These are phyloP conservation scores for Suillus sp. DNA, from an alignment of 768 basidiomycete genomes.

Conservation along the genomic window DNA sequence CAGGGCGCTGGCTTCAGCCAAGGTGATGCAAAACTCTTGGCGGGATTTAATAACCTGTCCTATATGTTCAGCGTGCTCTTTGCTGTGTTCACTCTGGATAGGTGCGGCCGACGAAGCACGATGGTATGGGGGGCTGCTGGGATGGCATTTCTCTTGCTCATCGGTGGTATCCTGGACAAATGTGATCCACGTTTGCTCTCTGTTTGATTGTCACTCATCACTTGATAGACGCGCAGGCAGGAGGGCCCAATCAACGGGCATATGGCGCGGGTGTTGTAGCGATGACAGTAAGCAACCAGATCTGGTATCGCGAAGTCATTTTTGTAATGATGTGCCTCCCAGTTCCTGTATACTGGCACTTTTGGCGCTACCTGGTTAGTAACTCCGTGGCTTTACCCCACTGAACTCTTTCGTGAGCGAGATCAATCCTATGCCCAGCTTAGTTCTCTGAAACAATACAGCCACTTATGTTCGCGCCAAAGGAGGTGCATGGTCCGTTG, in stretches of 20 bases:
- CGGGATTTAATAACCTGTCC: slow-evolving; percentile 12
- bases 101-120: slow-evolving; percentile 12
- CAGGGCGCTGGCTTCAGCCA: slow-evolving; percentile 14
- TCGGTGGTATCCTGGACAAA: slow-evolving; percentile 13
- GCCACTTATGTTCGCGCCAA: slow-evolving; percentile 13
- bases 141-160: slow-evolving; percentile 8
- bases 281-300: neutral
- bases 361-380: slow-evolving; percentile 16
- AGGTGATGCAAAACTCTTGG: slow-evolving; percentile 12
- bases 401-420: slow-evolving; percentile 15
- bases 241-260: slow-evolving; percentile 6
- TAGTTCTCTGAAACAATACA: neutral
- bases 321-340: neutral
- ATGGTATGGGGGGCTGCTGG: slow-evolving; percentile 15
- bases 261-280: neutral
- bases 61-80: slow-evolving; percentile 17
- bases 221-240: slow-evolving; percentile 10
- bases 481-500: slow-evolving; percentile 12
- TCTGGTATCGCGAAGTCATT: neutral
- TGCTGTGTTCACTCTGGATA: slow-evolving; percentile 15
- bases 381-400: slow-evolving; percentile 16
- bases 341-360: slow-evolving; percentile 17
- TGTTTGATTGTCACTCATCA: neutral
- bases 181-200: slow-evolving; percentile 1
- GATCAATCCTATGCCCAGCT: neutral